Base-by-base conservation (phyloP, 257 asterid genomes). In the Primulina eburnea region DNA sequence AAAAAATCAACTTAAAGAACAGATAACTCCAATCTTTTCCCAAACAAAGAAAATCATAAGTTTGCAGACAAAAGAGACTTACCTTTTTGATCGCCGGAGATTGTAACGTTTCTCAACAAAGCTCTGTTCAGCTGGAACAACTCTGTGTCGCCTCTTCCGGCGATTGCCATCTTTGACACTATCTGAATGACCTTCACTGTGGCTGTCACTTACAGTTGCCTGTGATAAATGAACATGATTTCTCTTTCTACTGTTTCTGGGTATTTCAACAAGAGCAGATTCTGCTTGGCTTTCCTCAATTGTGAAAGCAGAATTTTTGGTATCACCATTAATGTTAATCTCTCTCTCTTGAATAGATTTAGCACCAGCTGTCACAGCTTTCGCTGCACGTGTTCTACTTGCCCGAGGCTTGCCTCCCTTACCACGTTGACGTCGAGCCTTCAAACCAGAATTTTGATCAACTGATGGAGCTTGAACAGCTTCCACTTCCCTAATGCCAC, bases 41-140 rank as follows among this genome's bases (percentile, higher is more conserved):
- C 59, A 47, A 30, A 57, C 55, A 60, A 38, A 77, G 38, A 61
- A 68, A 68, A 8, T 38, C 29, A 75, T 35, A 40, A 62, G 50
- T 9, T 21, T 61, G 62, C 30, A 63, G 3, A 61, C 17, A 32
- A 65, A 35, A 62, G 65, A 8, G 64, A 69, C 85, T 77, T 78
- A 90, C 99, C 71, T 86, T 82, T 77, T 89, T 62, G 83, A 73
- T 55, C 74, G 85, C 53, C 99, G 94, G 77, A 93, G 95, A 82
- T 93, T 90, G 89, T 93, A 93, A 40, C 96, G 89, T 58, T 80
- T 88, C 81, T 84, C 94, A 63, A 74, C 89, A 75, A 72, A 58
- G 72, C 60, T 72, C 74, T 79, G 90, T 18, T 81, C 90, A 68
- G 80, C 71, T 16, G 77, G 82, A 62, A 74, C 81, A 71, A 75